These are phyloP conservation scores for Phellopilus nigrolimitatus DNA, from an alignment of 1,284 basidiomycete species.

Conservation along the genomic window DNA sequence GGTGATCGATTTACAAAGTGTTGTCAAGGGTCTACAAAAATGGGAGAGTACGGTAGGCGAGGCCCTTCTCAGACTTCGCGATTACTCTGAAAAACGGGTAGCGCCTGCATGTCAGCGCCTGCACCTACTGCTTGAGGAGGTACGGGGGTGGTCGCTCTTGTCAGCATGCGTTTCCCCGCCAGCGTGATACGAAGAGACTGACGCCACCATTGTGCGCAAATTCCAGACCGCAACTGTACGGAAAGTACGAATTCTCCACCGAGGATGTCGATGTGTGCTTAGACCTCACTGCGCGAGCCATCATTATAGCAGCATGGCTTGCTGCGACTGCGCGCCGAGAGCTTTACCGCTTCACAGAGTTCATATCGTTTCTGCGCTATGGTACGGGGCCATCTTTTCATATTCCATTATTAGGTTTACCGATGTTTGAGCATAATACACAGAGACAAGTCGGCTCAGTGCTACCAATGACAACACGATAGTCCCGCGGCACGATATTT, in stretches of 20 bases:
- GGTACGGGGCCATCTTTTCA: constrained; percentile 41
- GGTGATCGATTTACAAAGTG: constrained; percentile 23
- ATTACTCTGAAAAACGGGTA: constrained; percentile 63
- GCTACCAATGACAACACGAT: constrained; percentile 20
- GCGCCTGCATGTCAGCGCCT: constrained; percentile 71
- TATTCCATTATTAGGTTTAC: constrained; percentile 11
- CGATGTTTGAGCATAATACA: background rate
- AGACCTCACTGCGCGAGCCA: constrained; percentile 46
- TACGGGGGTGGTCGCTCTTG: constrained; percentile 71
- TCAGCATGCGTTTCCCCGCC: constrained; percentile 34
- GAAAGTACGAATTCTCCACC: constrained; percentile 47
- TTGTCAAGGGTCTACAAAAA: constrained; percentile 61
- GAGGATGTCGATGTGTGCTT: constrained; percentile 49
- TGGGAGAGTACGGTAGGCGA: constrained; percentile 74
- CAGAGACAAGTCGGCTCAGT: constrained; percentile 27
- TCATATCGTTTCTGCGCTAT: constrained; percentile 70
- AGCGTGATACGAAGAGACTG: constrained; percentile 7
- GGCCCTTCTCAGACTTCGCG: constrained; percentile 63
- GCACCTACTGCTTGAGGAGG: constrained; percentile 67
- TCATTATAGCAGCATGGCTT: constrained; percentile 64
- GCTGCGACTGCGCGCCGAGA: constrained; percentile 61
- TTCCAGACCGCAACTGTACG: constrained; percentile 42
- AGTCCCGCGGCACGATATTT: constrained; percentile 64
- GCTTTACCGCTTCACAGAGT: constrained; percentile 66
- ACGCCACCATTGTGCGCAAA: constrained; percentile 16